Percentiles rank a stretch among this genome's conserved stretches.
phyloP scores from a whole-genome alignment of 2,329 filamentous ascomycete genomes.

The Nigrospora sphaerica region DNA sequence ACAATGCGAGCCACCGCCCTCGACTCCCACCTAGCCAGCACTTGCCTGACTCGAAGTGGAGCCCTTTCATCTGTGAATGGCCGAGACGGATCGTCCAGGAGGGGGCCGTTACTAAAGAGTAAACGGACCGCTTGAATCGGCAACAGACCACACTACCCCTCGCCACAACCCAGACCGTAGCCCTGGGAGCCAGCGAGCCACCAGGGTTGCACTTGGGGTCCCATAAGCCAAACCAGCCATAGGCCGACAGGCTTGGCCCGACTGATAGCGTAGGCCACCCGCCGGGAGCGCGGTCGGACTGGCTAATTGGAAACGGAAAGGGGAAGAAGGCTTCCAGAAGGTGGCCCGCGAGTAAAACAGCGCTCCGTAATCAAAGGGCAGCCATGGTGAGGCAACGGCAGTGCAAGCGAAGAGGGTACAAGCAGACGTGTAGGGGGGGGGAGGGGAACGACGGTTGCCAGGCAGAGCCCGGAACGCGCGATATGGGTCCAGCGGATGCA shows the following conservation, averaged over 20 bases:
- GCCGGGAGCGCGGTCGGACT: slow-evolving; percentile 2
- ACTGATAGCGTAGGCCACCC: neutral
- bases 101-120: neutral
- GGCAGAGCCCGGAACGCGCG: slow-evolving; percentile 1
- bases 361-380: slow-evolving; percentile 3
- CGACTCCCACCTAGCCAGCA: slow-evolving; percentile 1
- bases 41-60: slow-evolving; percentile 8
- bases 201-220: neutral
- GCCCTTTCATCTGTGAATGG: slow-evolving; percentile 4
- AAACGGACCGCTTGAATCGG: slow-evolving; percentile 9
- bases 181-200: slow-evolving; percentile 7
- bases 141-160: slow-evolving; percentile 8
- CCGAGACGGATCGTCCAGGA: slow-evolving; percentile 5
- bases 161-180: slow-evolving; percentile 10
- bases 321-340: neutral
- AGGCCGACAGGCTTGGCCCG: neutral
- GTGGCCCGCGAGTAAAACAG: neutral
- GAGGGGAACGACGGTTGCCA: neutral
- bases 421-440: neutral
- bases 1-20: too few species aligned
- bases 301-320: slow-evolving; percentile 5
- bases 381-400: neutral
- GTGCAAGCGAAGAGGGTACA: neutral
- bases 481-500: slow-evolving; percentile 4
- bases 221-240: neutral